A percentile compares a stretch with the other conserved stretches of the same genome.
These are phyloP conservation scores for Penicillium psychrofluorescens DNA, from an alignment of 495 filamentous ascomycete species.

Conservation along the genomic window DNA sequence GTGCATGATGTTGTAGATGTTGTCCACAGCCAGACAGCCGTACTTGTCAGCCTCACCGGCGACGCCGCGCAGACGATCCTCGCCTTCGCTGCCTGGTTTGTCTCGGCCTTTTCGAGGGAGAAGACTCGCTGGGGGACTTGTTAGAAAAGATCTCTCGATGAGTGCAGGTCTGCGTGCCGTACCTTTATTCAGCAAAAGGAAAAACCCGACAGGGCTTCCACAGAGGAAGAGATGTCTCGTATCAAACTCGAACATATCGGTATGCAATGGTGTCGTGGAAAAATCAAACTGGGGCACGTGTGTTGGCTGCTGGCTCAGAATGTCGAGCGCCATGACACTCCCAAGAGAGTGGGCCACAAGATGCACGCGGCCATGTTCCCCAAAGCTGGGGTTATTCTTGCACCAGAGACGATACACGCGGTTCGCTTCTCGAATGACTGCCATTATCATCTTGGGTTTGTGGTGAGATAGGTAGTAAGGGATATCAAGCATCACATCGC, in stretches of 20 bases:
- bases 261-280: conserved; percentile 35
- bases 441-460: conserved; percentile 87
- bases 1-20: conserved; percentile 89
- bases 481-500: conserved; percentile 95
- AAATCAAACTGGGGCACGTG: conserved; percentile 51
- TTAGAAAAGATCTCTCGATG: conserved; percentile 2
- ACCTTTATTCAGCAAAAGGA: conserved; percentile 77
- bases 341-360: conserved; percentile 90
- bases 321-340: conserved; percentile 87
- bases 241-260: conserved; percentile 79
- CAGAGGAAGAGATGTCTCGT: conserved; percentile 82
- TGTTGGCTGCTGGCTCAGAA: conserved; percentile 83
- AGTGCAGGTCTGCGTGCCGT: not conserved
- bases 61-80: conserved; percentile 56
- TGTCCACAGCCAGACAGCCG: conserved; percentile 89
- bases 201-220: conserved; percentile 91
- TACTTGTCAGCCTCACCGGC: conserved; percentile 70
- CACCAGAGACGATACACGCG: conserved; percentile 92
- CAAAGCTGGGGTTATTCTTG: conserved; percentile 80
- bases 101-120: conserved; percentile 67
- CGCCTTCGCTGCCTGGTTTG: conserved; percentile 66
- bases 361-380: conserved; percentile 76
- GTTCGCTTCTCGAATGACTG: conserved; percentile 87
- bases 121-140: conserved; percentile 46
- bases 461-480: conserved; percentile 96